Conservation (phyloP, 1,284 basidiomycete genomes). For the Ganoderma resinaceum region DNA sequence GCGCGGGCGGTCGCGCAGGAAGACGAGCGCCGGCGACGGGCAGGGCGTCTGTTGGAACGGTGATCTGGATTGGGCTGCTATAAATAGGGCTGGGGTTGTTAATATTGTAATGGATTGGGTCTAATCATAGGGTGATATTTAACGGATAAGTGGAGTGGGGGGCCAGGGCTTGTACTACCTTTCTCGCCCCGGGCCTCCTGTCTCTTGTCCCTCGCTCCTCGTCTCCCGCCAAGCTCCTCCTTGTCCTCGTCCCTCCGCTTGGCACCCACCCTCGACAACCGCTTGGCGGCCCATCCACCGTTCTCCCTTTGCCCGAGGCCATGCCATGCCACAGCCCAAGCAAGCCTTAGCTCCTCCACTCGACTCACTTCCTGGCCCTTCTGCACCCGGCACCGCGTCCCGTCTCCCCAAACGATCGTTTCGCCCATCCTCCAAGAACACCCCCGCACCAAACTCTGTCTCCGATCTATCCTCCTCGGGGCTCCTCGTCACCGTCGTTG, state of each 20-base stretch:
- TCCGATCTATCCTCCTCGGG: constrained; percentile 46
- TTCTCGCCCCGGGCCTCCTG: constrained; percentile 12
- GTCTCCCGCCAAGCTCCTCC: constrained; percentile 13
- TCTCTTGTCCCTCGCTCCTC: constrained; percentile 7
- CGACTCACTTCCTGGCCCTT: constrained; percentile 6
- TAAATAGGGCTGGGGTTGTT: constrained; percentile 27
- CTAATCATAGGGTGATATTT: constrained; percentile 31
- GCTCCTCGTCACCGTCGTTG: constrained; percentile 60
- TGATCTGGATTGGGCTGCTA: constrained; percentile 25
- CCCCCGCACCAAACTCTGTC: constrained; percentile 6
- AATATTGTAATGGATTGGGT: constrained; percentile 15
- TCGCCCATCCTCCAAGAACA: constrained; percentile 20
- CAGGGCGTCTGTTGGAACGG: constrained; percentile 38
- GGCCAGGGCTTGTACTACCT: background rate
- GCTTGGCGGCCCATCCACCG: constrained; percentile 8
- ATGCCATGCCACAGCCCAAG: constrained; percentile 29
- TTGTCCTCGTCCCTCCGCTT: constrained; percentile 12
- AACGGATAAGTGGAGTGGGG: constrained; percentile 23
- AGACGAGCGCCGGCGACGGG: constrained; percentile 59
- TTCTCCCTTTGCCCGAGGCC: constrained; percentile 22
- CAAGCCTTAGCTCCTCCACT: constrained; percentile 22
- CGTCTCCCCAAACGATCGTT: constrained; percentile 25
- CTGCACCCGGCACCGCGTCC: constrained; percentile 15
- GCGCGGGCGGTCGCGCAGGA: constrained; percentile 54
- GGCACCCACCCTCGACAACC: constrained; percentile 2